Evolutionary conservation across 257 asterid genomes (phyloP), one percentile per base, ranked within the genome.

Genomic region (Galeopsis tetrahit): DNA sequence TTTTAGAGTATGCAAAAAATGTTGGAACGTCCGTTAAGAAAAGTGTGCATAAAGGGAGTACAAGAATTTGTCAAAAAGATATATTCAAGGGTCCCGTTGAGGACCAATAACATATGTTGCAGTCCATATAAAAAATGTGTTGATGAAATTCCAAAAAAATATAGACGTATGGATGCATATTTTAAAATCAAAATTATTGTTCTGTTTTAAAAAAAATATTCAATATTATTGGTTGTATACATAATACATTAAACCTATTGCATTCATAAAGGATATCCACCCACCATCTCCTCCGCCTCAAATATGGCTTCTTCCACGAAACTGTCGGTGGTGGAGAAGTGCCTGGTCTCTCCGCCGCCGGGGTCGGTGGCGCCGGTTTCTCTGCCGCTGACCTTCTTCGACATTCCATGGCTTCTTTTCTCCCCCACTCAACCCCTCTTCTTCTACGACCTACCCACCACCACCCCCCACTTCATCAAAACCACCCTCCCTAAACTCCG

Each of bases 381-480:
- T 13, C 79, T 79, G 32, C 84, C 82, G 0, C 82, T 82, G 56
- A 82, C 84, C 4, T 74, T 82, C 8, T 33, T 82, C 75, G 87
- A 82, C 77, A 46, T 79, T 3, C 82, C 84, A 2, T 82, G 84
- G 84, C 84, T 82, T 42, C 73, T 77, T 42, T 79, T 77, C 69
- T 31, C 81, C 77, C 82, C 82, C 0, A 5, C 61, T 34, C 80
- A 79, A 15, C 84, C 87, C 43, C 86, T 87, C 66, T 72, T 82
- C 74, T 87, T 87, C 81, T 87, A 66, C 56, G 58, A 66, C 13
- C 68, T 38, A 57, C 77, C 85, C 39, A 39, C 63, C 44, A 70
- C 85, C 62, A 71, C 75, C 35, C 4, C 74, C 66, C 67, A 66
- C 5, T 80, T 84, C 77, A 43, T n/a, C 0, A 72, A 75, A 10